phyloP scores from a whole-genome alignment of 176 grass and related monocot species.

The Elymus sibiricus region DNA sequence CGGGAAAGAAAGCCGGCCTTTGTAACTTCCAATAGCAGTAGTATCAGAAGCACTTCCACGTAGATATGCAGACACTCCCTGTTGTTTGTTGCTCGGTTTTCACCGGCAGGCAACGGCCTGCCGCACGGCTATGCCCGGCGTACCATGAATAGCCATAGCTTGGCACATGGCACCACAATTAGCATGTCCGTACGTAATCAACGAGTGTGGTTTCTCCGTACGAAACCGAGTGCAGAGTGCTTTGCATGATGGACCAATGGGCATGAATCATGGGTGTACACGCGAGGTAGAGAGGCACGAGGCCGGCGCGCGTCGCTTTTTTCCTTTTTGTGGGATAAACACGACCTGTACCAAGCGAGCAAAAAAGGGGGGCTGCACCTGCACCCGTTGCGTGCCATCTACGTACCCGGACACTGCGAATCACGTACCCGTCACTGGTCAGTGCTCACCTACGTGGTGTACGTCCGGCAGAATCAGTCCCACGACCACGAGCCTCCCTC shows the following conservation, averaged over 20 bases:
- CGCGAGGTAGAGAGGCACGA: too few species aligned
- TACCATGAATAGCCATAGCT: background rate
- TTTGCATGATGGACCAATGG: too few species aligned
- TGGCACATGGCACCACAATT: background rate
- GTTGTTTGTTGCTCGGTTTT: background rate
- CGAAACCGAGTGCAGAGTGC: too few species aligned
- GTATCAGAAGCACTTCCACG: background rate
- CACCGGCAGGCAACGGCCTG: background rate
- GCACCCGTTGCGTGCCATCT: background rate
- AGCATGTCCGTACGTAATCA: background rate
- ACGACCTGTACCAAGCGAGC: background rate
- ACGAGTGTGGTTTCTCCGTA: too few species aligned
- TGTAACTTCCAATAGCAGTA: background rate
- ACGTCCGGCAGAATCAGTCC: background rate
- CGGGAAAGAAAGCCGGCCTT: background rate
- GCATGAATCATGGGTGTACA: too few species aligned
- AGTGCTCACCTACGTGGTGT: background rate
- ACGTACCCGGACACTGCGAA: background rate
- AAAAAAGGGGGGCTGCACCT: background rate
- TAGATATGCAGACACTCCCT: too few species aligned
- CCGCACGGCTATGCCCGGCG: background rate
- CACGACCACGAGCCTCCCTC: too few species aligned
- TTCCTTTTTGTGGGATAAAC: background rate
- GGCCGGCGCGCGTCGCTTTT: background rate
- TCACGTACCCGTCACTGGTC: background rate